Evolutionary conservation across 192 early-diverging fungal genomes (phyloP), one percentile per base, ranked within the genome.

Genomic region (Linderina pennispora): DNA sequence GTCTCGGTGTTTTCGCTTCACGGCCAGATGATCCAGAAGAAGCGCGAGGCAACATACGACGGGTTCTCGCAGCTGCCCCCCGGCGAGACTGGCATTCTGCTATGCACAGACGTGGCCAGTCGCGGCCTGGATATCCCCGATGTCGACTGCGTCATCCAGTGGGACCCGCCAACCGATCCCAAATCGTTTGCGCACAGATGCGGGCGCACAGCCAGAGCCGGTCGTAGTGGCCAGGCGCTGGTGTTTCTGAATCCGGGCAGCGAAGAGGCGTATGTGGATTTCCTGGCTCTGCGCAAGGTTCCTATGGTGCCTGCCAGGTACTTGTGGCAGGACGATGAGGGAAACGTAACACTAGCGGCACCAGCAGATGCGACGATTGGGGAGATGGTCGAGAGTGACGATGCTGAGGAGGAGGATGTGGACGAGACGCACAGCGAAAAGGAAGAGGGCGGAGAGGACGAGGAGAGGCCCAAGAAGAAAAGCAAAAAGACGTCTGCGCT

Each of bases 41-140:
- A 84, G 39, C 83, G 95, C 6, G 82, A 85, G 36, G 75, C 82
- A 1, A 86, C 87, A 0, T 98, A 86, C 59, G 76, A 83, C 21
- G 71, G 80, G 16, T 97, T 91, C 43, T 74, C 81, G 0, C 43
- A 65, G 15, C 58, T 87, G 10, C 77, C 89, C 19, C 25, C 78
- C 10, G 78, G 79, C 23, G 77, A 79, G 16, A 66, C 80, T 4
- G 85, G 83, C n/a, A 50, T 97, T 14, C 62, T 99, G 46, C 52
- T 99, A 8, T 93, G 90, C 59, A 99, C 94, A 5, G 96, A 99
- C 75, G 86, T 99, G 24, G 92, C 96, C 3, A 87, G 92, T 3
- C 81, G 96, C 18, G 96, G 96, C 10, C 55, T 99, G 35, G 96
- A 99, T 66, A 84, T 97, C 45, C 93, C 94, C 0, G 90, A 94